A percentile compares a stretch with the other conserved stretches of the same genome.
These are phyloP conservation scores for Fimicolochytrium jonesii DNA, from an alignment of 192 early-diverging fungal genomes.

Conservation along the genomic window DNA sequence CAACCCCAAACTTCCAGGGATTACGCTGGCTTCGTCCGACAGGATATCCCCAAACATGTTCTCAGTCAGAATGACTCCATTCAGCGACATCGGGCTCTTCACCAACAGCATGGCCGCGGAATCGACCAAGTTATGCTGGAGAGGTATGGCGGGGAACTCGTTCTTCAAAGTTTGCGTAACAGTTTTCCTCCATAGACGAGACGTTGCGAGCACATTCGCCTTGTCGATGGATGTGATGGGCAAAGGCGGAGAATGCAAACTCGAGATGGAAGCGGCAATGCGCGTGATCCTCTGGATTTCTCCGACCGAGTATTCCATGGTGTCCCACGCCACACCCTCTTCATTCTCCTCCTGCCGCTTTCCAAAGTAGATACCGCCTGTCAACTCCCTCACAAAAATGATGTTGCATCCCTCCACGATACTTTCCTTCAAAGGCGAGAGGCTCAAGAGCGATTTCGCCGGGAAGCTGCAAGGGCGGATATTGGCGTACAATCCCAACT, in stretches of 20 bases:
- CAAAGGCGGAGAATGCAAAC: slow-evolving; percentile 70
- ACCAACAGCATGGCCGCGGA: slow-evolving; percentile 97
- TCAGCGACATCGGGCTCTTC: slow-evolving; percentile 80
- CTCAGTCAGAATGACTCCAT: slow-evolving; percentile 95
- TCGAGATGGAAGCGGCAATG: slow-evolving; percentile 81
- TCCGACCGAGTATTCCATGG: slow-evolving; percentile 84
- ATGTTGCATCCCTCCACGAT: slow-evolving; percentile 89
- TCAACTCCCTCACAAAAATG: slow-evolving; percentile 90
- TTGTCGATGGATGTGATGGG: slow-evolving; percentile 98
- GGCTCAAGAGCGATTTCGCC: slow-evolving; percentile 69
- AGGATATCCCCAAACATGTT: slow-evolving; percentile 99
- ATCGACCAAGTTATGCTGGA: slow-evolving; percentile 93
- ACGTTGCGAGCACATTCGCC: slow-evolving; percentile 96
- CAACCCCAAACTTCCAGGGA: slow-evolving; percentile 89
- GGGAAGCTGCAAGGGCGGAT: slow-evolving; percentile 93
- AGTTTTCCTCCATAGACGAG: slow-evolving; percentile 92
- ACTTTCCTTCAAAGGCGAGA: slow-evolving; percentile 88
- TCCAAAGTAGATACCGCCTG: slow-evolving; percentile 98
- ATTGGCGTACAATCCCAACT: slow-evolving; percentile 93
- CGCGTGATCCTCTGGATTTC: slow-evolving; percentile 96
- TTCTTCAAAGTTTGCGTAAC: slow-evolving; percentile 83
- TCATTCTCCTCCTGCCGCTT: slow-evolving; percentile 81
- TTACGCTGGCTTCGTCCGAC: slow-evolving; percentile 92
- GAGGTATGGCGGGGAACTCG: slow-evolving; percentile 84
- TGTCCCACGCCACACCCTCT: slow-evolving; percentile 65